A percentile compares a stretch with the other conserved stretches of the same genome.
Conservation (phyloP, 2,329 filamentous ascomycete genomes). For the Colletotrichum siamense region DNA sequence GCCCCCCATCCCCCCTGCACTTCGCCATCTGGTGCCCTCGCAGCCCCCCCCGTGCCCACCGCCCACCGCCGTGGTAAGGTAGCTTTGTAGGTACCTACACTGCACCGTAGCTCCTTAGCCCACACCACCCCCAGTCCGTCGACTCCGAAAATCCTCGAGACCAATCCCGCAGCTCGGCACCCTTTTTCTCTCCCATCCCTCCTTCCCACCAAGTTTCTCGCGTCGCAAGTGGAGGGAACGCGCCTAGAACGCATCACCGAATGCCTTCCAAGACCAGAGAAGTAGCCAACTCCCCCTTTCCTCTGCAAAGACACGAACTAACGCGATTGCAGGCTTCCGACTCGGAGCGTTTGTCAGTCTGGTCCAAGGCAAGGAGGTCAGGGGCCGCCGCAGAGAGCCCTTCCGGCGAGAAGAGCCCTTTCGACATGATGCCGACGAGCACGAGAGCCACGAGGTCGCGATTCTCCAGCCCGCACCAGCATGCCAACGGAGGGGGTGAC, state of each 20-base stretch:
- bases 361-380: slow-evolving; percentile 20
- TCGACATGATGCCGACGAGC: slow-evolving; percentile 44
- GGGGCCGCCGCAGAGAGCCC: slow-evolving; percentile 22
- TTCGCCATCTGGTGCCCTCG: not conserved
- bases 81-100: not conserved
- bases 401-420: slow-evolving; percentile 16
- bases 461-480: slow-evolving; percentile 58
- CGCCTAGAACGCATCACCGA: slow-evolving; percentile 24
- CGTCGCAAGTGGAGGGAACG: slow-evolving; percentile 28
- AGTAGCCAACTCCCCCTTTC: slow-evolving; percentile 13
- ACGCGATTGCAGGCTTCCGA: slow-evolving; percentile 8
- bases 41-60: not conserved
- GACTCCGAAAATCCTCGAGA: slow-evolving; percentile 28
- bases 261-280: slow-evolving; percentile 26
- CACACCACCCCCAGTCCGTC: slow-evolving; percentile 19
- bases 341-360: slow-evolving; percentile 15
- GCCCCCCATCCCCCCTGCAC: not conserved
- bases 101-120: slow-evolving; percentile 24
- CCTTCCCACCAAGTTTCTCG: slow-evolving; percentile 24
- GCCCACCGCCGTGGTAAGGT: not conserved
- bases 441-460: slow-evolving; percentile 60
- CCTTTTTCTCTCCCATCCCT: slow-evolving; percentile 24
- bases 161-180: slow-evolving; percentile 24
- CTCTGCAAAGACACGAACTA: slow-evolving; percentile 10
- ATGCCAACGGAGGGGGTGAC: slow-evolving; percentile 27